Base-by-base conservation (phyloP, 1,139 yeast genomes). In the Suhomyces wounanorum region DNA sequence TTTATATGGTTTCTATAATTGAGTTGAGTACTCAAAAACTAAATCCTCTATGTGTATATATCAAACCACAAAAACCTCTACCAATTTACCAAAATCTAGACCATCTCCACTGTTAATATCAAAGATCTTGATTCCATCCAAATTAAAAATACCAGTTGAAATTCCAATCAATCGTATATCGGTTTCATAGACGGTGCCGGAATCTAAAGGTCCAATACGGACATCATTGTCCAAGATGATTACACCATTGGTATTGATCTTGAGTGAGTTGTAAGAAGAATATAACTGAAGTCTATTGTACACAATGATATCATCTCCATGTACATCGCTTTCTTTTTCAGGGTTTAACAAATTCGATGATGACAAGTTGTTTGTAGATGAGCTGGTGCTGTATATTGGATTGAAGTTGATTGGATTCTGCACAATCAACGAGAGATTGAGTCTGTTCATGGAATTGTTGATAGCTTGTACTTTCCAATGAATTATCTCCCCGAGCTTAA, bases 401-500 rank as follows among this genome's bases (percentile, higher is more conserved):
- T 59, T 60, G 51, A 59, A 64, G 48, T 61, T 65, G 21, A 62
- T 56, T 7, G 68, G 68, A 47, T 65, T 65, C 50, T 71, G 77
- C 1, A 70, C 69, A 35, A 73, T 58, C 33, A 76, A 60, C n/a
- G 79, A 69, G 25, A 85, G 58, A 59, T 79, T 71, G 65, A 84
- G 67, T 57, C 75, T 66, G 53, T 75, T 67, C 54, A 68, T 59
- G 28, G 85, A 73, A 52, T 77, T 77, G 68, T 88, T 89, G 49
- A 87, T 78, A 1, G 88, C 85, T 61, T 85, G 89, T 5, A 88
- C 75, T 50, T 77, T 79, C 89, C 94, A 84, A 49, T 73, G 77
- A 57, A 82, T 81, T 5, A 77, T 73, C 48, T 83, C 79, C 1
- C 95, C 95, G 13, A 85, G 66, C 55, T 76, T 73, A 7, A 86